phyloP scores from a whole-genome alignment of 2,329 filamentous ascomycete species.

The Paraphaeosphaeria minitans region DNA sequence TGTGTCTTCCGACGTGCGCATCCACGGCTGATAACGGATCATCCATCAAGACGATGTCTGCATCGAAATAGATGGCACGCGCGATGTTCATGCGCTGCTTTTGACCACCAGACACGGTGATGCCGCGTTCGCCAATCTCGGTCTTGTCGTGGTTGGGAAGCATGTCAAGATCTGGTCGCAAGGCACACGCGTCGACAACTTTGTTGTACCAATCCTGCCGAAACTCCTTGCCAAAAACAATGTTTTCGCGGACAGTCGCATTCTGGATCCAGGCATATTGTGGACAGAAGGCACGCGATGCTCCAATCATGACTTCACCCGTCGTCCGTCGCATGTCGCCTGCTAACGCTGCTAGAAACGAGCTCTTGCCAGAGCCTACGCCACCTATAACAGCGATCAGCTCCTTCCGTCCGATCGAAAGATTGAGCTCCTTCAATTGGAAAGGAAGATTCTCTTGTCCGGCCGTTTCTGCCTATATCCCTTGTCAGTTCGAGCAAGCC shows the following conservation, averaged over 20 bases:
- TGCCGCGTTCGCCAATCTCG: slow-evolving; percentile 93
- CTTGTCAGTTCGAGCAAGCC: background rate
- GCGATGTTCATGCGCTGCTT: slow-evolving; percentile 96
- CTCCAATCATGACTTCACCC: slow-evolving; percentile 76
- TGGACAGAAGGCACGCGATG: slow-evolving; percentile 85
- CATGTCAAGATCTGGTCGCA: slow-evolving; percentile 87
- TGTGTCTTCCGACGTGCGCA: slow-evolving; percentile 66
- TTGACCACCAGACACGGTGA: slow-evolving; percentile 93
- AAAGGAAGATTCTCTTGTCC: slow-evolving; percentile 67
- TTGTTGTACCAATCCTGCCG: slow-evolving; percentile 79
- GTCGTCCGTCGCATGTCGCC: slow-evolving; percentile 89
- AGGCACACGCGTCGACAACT: slow-evolving; percentile 84
- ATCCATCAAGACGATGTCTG: slow-evolving; percentile 67
- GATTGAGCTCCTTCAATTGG: slow-evolving; percentile 69
- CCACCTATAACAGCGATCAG: slow-evolving; percentile 83
- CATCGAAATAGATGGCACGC: slow-evolving; percentile 70
- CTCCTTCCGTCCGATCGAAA: slow-evolving; percentile 74
- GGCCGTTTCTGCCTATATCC: slow-evolving; percentile 51
- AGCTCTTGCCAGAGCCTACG: slow-evolving; percentile 91
- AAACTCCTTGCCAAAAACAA: slow-evolving; percentile 80
- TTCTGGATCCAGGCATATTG: slow-evolving; percentile 99
- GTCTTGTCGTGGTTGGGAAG: slow-evolving; percentile 87
- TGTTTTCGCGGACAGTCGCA: slow-evolving; percentile 83
- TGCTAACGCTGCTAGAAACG: slow-evolving; percentile 83
- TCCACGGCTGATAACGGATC: slow-evolving; percentile 65